Evolutionary conservation across 495 filamentous ascomycete genomes (phyloP), one percentile per base, ranked within the genome.

Genomic region (Penicillium fimorum): DNA sequence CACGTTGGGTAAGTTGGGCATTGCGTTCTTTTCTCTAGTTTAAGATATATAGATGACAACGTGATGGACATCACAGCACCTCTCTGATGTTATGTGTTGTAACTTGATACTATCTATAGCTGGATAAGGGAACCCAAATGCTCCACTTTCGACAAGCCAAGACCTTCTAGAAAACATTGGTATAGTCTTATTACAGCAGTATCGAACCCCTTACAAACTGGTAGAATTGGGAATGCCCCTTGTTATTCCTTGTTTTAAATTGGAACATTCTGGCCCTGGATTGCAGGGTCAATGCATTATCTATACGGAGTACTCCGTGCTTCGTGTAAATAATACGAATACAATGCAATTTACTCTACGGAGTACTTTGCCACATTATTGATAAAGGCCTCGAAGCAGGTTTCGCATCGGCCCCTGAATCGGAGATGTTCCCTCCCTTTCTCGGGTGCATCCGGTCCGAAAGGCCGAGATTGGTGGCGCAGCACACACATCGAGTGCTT

Each of bases 121-220:
- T 22, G 25, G 6, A 0, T 27, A 27, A 27, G 6, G 25, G 6
- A 27, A 38, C 17, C 35, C 1, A 15, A 38, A 6, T 37, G 6
- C 6, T 38, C 35, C 35, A 38, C n/a, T 5, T 17, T 3, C 17
- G n/a, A 38, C 15, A n/a, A 35, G 47, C 47, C 38, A 53, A 53
- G 50, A 8, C 17, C 38, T 53, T 53, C 50, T 17, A 43, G 50
- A 53, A 51, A 27, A 15, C 25, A 44, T 29, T 38, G 10, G 37
- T 7, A 52, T 38, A 12, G 49, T n/a, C 13, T 17, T 7, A 22
- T 9, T 25, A 4, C 12, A 24, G 5, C 11, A 3, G 25, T 27
- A 3, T 27, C 5, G 25, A 37, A 24, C 47, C 27, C 47, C 32
- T 27, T 37, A 7, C 18, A 25, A 13, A 15, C 11, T 15, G 1